Evolutionary conservation across 768 basidiomycete genomes (phyloP).

Genomic region (Amanita inopinata): DNA sequence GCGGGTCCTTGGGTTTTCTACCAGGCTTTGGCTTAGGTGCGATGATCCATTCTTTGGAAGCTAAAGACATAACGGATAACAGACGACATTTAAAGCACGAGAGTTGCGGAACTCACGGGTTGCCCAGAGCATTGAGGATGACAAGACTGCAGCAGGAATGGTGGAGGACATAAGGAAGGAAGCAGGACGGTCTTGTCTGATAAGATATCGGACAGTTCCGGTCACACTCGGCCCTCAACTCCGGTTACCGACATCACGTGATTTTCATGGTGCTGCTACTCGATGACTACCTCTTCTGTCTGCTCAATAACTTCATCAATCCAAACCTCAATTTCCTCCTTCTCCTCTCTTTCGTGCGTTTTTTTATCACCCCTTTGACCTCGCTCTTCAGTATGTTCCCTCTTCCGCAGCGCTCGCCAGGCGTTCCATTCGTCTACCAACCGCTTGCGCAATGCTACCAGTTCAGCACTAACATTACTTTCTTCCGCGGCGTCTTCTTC

Average conservation of each 20-base stretch:
- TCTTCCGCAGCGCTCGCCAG: slow-evolving; percentile 72
- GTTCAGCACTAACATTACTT: slow-evolving; percentile 88
- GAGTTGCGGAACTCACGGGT: slow-evolving; percentile 38
- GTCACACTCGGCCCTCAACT: slow-evolving; percentile 17
- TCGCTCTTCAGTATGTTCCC: slow-evolving; percentile 51
- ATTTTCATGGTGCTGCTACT: slow-evolving; percentile 21
- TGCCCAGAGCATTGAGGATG: slow-evolving; percentile 63
- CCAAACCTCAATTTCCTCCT: slow-evolving; percentile 92
- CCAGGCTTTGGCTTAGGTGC: slow-evolving; percentile 82
- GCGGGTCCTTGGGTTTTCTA: slow-evolving; percentile 70
- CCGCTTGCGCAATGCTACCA: slow-evolving; percentile 81
- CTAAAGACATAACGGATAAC: slow-evolving; percentile 24
- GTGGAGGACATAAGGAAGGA: slow-evolving; percentile 4
- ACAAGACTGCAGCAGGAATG: slow-evolving; percentile 19
- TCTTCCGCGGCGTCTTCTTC: slow-evolving; percentile 96
- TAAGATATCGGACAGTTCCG: slow-evolving; percentile 35
- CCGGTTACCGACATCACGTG: neutral
- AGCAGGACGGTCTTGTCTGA: slow-evolving; percentile 30
- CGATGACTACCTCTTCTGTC: slow-evolving; percentile 70
- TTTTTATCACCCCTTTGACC: slow-evolving; percentile 24
- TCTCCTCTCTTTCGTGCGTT: slow-evolving; percentile 31
- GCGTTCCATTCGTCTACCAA: slow-evolving; percentile 99
- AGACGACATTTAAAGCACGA: slow-evolving; percentile 1
- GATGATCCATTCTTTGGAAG: slow-evolving; percentile 87
- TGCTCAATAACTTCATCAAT: slow-evolving; percentile 90